These are phyloP conservation scores for Microstroma glucosiphilum DNA, from an alignment of 1,284 basidiomycete genomes.

Conservation along the genomic window DNA sequence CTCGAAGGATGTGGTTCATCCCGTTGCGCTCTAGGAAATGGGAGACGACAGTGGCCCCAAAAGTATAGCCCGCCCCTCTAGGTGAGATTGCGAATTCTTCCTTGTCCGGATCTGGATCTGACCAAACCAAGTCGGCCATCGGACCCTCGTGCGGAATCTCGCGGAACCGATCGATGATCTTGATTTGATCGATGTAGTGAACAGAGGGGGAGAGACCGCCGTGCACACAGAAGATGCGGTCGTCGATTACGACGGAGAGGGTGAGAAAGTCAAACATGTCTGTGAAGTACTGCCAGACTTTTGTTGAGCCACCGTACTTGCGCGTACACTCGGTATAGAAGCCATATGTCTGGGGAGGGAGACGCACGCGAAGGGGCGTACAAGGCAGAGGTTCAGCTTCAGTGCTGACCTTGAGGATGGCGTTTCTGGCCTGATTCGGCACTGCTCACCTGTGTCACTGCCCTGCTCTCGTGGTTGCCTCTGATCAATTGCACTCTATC, in stretches of 20 bases:
- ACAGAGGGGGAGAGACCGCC: constrained; percentile 81
- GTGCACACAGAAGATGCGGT: constrained; percentile 50
- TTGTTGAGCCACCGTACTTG: constrained; percentile 74
- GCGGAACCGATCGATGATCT: constrained; percentile 96
- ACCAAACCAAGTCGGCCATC: constrained; percentile 99
- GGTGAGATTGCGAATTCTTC: constrained; percentile 99
- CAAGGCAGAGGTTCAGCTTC: not conserved
- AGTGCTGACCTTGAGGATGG: not conserved
- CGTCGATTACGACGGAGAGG: constrained; percentile 93
- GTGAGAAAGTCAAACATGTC: constrained; percentile 99
- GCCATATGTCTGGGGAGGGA: constrained; percentile 73
- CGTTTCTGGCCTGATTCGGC: not conserved
- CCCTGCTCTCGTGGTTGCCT: constrained; percentile 95
- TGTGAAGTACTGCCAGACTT: constrained; percentile 98
- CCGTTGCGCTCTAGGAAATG: constrained; percentile 85
- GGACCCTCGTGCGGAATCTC: constrained; percentile 99
- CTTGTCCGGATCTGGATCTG: constrained; percentile 97
- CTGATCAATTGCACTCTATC: constrained; percentile 93
- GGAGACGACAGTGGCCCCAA: constrained; percentile 95
- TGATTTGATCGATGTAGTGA: constrained; percentile 98
- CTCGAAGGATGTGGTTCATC: constrained; percentile 94
- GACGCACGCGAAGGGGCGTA: constrained; percentile 12
- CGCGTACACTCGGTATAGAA: constrained; percentile 98
- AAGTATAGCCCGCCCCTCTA: constrained; percentile 95
- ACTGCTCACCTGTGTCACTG: constrained; percentile 82